Evolutionary conservation across 139 green algal species (phyloP), one percentile per base, ranked within the genome.

Genomic region (Closterium sp.): DNA sequence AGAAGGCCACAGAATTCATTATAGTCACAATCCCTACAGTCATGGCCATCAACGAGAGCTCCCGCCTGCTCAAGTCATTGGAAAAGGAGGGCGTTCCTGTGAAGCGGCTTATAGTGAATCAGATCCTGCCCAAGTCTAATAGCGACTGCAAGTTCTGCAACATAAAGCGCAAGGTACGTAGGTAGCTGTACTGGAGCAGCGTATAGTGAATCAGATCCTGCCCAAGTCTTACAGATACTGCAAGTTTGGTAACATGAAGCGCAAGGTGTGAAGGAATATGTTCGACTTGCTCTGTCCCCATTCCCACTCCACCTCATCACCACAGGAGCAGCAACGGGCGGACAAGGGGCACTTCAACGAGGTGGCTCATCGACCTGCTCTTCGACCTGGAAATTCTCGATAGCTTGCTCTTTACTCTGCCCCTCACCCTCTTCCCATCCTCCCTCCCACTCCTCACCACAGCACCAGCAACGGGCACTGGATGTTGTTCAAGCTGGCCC

Each of bases 11-110:
- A 10, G 96, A 99, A 92, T 99, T 99, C 92, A 94, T 99, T 2
- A 97, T 99, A 33, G 98, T 99, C 3, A 98, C 97, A 87, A 99
- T 99, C 84, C 98, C 98, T 33, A 99, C 98, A 12, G 94, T 97
- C 33, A 99, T 99, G 97, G 98, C 98, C 4, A 96, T 96, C 0
- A 95, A 95, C 25, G 98, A 99, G 95, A 98, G 95, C 90, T 94
- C 93, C 9, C 95, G 98, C 2, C 95, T 99, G 66, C 96, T 97
- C 0, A 83, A 69, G 2, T 91, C 94, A 9, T 95, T 99, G 89
- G 90, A 95, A 83, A 91, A 95, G 33, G 96, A 98, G 93, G 88
- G 94, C 76, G 97, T 99, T 25, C 98, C 98, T 0, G 92, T 98
- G 34, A 94, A 96, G 19, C 95, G 95, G 4, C 92, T 99, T 9